Evolutionary conservation across 805 yeast genomes (phyloP), one percentile per base, ranked within the genome.

Genomic region (Ogataea naganishii): DNA sequence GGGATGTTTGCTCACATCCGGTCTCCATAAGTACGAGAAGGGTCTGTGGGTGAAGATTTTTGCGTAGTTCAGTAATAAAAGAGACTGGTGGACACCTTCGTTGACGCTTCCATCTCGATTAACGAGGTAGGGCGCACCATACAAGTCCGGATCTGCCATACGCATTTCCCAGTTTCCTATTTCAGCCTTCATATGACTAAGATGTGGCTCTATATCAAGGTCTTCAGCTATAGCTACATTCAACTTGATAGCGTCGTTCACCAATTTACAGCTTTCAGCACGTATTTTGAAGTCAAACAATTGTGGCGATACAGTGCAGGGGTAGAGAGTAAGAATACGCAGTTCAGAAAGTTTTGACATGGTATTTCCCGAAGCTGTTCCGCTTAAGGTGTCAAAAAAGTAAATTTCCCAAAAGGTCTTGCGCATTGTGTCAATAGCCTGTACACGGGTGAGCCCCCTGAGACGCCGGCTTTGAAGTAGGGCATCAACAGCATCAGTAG

Each of bases 1-100:
- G 13, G 67, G 56, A 28, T 56, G 57, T 32, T 55, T 58, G 4
- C 71, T 64, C 13, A 61, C 49, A 37, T 63, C 68, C 1, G 66
- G 60, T 42, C 69, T 60, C 73, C 73, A 69, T 4, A 69, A 48
- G 41, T 60, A 67, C 7, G 75, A 68, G 33, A 69, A 58, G 3
- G 75, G 76, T 33, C 75, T 46, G 44, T 69, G 73, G 4, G 69
- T 65, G 38, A 69, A 69, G n/a, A 70, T 66, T 37, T 64, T 66
- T 1, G 75, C 73, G 45, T 69, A 69, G 34, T 64, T 64, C 30
- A 63, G 52, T 46, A 70, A 46, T 32, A 68, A 52, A 7, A 64
- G 53, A 2, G 73, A 60, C 39, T 70, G 75, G 31, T 67, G 72
- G 3, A 69, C 64, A 18, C 75, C 76, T 33, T 70, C 74, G 40